phyloP scores from a whole-genome alignment of 352 stramenopile genomes.

The Sclerospora graminicola region DNA sequence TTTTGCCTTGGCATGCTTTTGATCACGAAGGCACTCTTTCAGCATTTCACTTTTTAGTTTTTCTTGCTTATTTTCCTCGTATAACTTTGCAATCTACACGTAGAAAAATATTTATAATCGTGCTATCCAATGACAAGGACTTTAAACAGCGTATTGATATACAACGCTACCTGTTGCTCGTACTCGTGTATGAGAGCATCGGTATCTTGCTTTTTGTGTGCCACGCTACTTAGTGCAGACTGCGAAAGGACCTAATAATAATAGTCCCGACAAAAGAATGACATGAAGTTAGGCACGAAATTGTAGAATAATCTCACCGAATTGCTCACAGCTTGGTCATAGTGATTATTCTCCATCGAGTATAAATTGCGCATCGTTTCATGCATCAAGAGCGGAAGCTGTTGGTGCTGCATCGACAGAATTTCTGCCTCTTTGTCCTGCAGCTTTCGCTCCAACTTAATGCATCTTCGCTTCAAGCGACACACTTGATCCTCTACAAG shows the following conservation, averaged over 20 bases:
- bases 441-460: slow-evolving; percentile 45
- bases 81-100: slow-evolving; percentile 42
- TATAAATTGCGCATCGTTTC: slow-evolving; percentile 55
- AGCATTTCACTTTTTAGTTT: slow-evolving; percentile 67
- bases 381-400: slow-evolving; percentile 46
- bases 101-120: background rate
- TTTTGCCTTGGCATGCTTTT: slow-evolving; percentile 61
- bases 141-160: background rate
- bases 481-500: slow-evolving; percentile 35
- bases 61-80: slow-evolving; percentile 58
- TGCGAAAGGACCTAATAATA: slow-evolving; percentile 26
- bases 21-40: slow-evolving; percentile 45
- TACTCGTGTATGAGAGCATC: slow-evolving; percentile 63
- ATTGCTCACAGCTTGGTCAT: slow-evolving; percentile 3
- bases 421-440: slow-evolving; percentile 50
- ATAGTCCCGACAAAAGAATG: background rate
- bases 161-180: slow-evolving; percentile 37
- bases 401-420: slow-evolving; percentile 35
- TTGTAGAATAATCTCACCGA: slow-evolving; percentile 9
- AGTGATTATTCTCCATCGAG: slow-evolving; percentile 27
- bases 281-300: background rate
- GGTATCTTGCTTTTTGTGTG: slow-evolving; percentile 9
- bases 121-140: background rate
- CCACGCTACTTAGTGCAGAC: slow-evolving; percentile 27
- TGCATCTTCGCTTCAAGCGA: slow-evolving; percentile 38